Conservation (phyloP, 1,284 basidiomycete species). For the Boletus albobrunnescens region DNA sequence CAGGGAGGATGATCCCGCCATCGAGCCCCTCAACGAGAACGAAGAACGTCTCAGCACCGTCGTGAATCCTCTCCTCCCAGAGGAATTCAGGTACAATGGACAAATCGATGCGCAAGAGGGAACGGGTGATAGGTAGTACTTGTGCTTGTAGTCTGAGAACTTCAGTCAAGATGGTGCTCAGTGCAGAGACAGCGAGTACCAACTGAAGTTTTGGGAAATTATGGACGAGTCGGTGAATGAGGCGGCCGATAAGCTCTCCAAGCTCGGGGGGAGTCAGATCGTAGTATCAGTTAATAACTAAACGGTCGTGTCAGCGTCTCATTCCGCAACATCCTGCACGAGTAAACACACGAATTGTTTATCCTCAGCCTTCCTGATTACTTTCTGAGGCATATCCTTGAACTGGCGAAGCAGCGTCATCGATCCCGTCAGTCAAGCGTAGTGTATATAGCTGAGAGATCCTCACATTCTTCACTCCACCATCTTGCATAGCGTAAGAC, state of each 20-base stretch:
- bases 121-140: conserved; percentile 90
- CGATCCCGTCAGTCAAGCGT: conserved; percentile 4
- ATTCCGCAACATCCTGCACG: background rate
- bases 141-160: conserved; percentile 75
- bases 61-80: conserved; percentile 95
- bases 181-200: conserved; percentile 29
- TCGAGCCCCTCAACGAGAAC: conserved; percentile 97
- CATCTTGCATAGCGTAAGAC: conserved; percentile 97
- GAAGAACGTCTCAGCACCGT: conserved; percentile 83
- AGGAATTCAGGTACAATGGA: conserved; percentile 94
- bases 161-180: background rate
- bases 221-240: conserved; percentile 94
- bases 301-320: background rate
- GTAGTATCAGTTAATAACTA: conserved; percentile 69
- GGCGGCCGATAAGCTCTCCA: conserved; percentile 88
- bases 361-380: conserved; percentile 90
- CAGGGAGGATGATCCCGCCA: conserved; percentile 92
- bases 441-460: background rate
- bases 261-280: conserved; percentile 83
- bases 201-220: conserved; percentile 94
- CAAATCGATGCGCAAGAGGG: conserved; percentile 83
- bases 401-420: conserved; percentile 98
- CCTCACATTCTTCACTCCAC: conserved; percentile 81
- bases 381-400: conserved; percentile 82
- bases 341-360: conserved; percentile 83